Conservation (phyloP, 2,329 filamentous ascomycete species). For the Neodidymelliopsis sp. region DNA sequence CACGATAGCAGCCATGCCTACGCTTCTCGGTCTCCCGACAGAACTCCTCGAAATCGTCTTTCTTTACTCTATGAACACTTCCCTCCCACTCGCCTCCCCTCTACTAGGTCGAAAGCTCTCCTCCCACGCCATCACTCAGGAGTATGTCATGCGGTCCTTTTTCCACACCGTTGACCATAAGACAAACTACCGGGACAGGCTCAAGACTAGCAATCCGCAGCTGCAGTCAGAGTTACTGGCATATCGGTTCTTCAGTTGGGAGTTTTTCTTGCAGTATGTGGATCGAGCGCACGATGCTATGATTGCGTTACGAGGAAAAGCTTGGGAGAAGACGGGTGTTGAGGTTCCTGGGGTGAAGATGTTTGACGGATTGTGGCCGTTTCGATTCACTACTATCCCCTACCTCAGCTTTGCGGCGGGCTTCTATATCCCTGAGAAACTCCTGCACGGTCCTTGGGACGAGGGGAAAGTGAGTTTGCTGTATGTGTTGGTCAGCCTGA, state of each 20-base stretch:
- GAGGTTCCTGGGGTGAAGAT: conserved; percentile 29
- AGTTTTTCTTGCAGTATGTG: conserved; percentile 46
- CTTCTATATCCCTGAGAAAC: conserved; percentile 45
- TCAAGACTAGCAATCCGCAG: conserved; percentile 24
- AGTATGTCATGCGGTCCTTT: conserved; percentile 43
- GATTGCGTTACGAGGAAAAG: conserved; percentile 37
- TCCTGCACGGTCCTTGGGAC: conserved; percentile 47
- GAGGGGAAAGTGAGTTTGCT: conserved; percentile 40
- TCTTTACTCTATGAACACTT: conserved; percentile 46
- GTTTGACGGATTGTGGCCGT: conserved; percentile 43
- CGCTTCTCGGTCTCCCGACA: conserved; percentile 44
- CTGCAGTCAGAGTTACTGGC: conserved; percentile 41
- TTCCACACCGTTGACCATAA: conserved; percentile 45
- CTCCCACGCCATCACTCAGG: conserved; percentile 35
- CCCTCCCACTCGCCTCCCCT: conserved; percentile 41
- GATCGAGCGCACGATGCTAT: conserved; percentile 38
- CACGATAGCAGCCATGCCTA: conserved; percentile 36
- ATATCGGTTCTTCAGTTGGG: conserved; percentile 47
- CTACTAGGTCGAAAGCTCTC: conserved; percentile 43
- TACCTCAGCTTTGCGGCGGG: conserved; percentile 43
- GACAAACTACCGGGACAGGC: conserved; percentile 31
- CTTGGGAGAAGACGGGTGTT: conserved; percentile 41
- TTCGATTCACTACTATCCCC: conserved; percentile 39
- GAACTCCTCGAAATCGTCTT: conserved; percentile 49
- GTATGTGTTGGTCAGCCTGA: conserved; percentile 45